Evolutionary conservation across 306 rosid species (phyloP), one percentile per base, ranked within the genome.

Genomic region (Acacia crassicarpa): DNA sequence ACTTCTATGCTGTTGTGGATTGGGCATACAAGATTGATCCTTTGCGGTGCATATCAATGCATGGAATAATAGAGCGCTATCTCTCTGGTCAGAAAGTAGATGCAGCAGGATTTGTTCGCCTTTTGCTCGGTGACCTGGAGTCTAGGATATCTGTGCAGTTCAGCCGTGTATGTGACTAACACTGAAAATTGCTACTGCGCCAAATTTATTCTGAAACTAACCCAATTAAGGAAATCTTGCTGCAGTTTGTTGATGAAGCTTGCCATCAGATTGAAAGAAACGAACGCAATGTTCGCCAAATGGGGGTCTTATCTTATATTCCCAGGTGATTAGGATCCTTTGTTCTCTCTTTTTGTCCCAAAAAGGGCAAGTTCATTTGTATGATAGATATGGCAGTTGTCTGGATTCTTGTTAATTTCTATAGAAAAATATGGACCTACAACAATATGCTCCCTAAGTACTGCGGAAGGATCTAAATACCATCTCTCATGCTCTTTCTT

Each of bases 1-100:
- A 96, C 84, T 93, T 93, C 71, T 96, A 93, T 91, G 98, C 97
- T 70, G 94, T 96, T 30, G 97, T 95, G 83, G 98, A 95, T 81
- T 95, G 99, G 99, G 99, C 99, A 35, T 96, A 96, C 93, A 96
- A 93, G 91, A 93, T 96, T 86, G 99, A 96, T 80, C 99, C 99
- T 68, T 80, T 96, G 67, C 98, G 99, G 80, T 93, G 99, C 90
- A 96, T 96, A 89, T 96, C 99, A n/a, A 96, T 93, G 99, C 97
- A 96, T 70, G 99, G 99, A 83, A 93, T 93, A 82, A 96, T 98
- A 54, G 99, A 96, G 84, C 94, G 96, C 67, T 96, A 96, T 91
- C 97, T 96, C 54, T 96, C 97, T 67, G 97, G 99, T 83, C 98
- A 92, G 91, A 93, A 96, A 90, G 99, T 98, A 67, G 98, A 96